Conservation (phyloP, 192 early-diverging fungal genomes). For the Backusella tarrabulga region DNA sequence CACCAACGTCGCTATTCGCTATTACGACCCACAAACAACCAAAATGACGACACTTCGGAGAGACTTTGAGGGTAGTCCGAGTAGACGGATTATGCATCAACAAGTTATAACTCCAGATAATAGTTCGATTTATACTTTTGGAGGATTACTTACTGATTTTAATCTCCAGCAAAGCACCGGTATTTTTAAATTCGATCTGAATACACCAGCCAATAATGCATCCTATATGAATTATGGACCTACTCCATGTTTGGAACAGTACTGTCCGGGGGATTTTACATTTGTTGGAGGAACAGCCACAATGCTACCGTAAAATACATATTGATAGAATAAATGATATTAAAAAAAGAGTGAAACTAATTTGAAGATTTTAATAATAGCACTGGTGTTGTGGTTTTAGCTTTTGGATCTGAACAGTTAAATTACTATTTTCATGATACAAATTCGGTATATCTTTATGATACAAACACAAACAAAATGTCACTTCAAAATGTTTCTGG, state of each 20-base stretch:
- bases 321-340: neutral
- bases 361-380: neutral
- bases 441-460: neutral
- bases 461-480: neutral
- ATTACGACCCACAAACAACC: neutral
- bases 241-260: neutral
- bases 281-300: neutral
- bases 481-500: neutral
- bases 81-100: too few species aligned
- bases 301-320: neutral
- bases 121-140: neutral
- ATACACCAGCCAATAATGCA: neutral
- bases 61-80: neutral
- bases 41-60: neutral
- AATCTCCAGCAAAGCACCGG: neutral
- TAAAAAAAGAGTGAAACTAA: neutral
- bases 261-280: neutral
- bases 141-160: neutral
- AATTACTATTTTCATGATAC: neutral
- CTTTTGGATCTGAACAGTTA: neutral
- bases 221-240: neutral
- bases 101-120: neutral
- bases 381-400: neutral
- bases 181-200: neutral
- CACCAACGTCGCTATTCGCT: neutral